Evolutionary conservation across 2,329 filamentous ascomycete species (phyloP).

Genomic region (Xylariales sp.): DNA sequence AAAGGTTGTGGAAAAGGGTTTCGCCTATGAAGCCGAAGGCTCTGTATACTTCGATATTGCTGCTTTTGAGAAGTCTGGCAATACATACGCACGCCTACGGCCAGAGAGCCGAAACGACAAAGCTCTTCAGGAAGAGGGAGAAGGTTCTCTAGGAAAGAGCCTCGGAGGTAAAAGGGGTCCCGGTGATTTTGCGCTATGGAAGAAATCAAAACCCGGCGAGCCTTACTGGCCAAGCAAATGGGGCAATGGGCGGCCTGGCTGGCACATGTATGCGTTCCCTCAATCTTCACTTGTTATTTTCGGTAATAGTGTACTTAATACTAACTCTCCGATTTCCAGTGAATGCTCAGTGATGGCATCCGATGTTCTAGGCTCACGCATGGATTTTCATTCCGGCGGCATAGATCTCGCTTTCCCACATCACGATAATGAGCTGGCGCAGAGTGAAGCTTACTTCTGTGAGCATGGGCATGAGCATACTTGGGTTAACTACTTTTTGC

Average conservation of each 20-base stretch:
- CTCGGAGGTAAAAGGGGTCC: constrained; percentile 75
- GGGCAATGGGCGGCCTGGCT: constrained; percentile 89
- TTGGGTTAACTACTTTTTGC: constrained; percentile 96
- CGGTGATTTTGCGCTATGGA: constrained; percentile 94
- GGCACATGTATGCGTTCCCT: constrained; percentile 75
- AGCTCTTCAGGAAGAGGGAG: constrained; percentile 85
- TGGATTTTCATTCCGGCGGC: constrained; percentile 94
- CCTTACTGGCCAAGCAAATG: constrained; percentile 90
- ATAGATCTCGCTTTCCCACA: constrained; percentile 93
- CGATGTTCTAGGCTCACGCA: constrained; percentile 82
- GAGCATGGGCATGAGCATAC: constrained; percentile 67
- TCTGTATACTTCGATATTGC: constrained; percentile 95
- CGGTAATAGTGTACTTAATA: neutral
- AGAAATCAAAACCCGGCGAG: constrained; percentile 90
- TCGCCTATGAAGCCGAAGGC: constrained; percentile 83
- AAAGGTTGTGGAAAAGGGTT: constrained; percentile 84
- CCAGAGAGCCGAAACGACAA: constrained; percentile 89
- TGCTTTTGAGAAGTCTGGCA: constrained; percentile 85
- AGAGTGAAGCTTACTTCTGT: constrained; percentile 78
- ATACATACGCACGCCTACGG: constrained; percentile 85
- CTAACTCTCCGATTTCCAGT: constrained; percentile 23
- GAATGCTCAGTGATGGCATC: constrained; percentile 75
- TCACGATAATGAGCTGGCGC: constrained; percentile 85
- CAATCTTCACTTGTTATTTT: neutral
- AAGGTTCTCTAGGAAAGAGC: constrained; percentile 79